These are phyloP conservation scores for Fusarium sp. DNA, from an alignment of 2,329 filamentous ascomycete genomes.

Conservation along the genomic window DNA sequence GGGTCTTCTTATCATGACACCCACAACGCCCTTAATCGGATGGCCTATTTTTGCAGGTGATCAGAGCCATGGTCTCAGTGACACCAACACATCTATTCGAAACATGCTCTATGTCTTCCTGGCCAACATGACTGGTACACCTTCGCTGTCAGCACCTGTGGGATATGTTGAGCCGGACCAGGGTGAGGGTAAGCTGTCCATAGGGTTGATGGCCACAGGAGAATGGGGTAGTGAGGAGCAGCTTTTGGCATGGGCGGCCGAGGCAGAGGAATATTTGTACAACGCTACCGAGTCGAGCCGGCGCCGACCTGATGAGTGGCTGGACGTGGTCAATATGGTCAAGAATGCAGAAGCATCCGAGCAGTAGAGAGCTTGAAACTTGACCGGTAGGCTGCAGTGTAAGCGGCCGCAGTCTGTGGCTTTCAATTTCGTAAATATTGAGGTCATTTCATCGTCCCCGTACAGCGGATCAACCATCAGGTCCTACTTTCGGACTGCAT, in stretches of 20 bases:
- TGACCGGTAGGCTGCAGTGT: not conserved
- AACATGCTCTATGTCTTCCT: conserved; percentile 89
- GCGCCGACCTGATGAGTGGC: conserved; percentile 63
- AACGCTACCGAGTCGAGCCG: conserved; percentile 59
- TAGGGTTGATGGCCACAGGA: conserved; percentile 70
- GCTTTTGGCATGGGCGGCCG: conserved; percentile 67
- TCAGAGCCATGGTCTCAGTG: conserved; percentile 74
- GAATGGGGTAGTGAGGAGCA: conserved; percentile 74
- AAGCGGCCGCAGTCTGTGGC: not conserved
- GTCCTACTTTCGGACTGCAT: not conserved
- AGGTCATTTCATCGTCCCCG: conserved; percentile 1
- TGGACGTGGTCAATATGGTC: conserved; percentile 60
- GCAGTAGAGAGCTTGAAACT: not conserved
- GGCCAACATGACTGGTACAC: conserved; percentile 82
- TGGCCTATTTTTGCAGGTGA: conserved; percentile 72
- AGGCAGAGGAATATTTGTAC: conserved; percentile 65
- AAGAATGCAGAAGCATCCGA: conserved; percentile 19
- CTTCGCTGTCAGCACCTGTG: conserved; percentile 77
- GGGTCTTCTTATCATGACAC: conserved; percentile 80
- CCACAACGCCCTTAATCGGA: conserved; percentile 78
- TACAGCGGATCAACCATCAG: not conserved
- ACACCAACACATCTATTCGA: conserved; percentile 76
- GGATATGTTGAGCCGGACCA: conserved; percentile 71
- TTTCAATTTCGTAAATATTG: not conserved
- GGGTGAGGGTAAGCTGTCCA: conserved; percentile 66